Conservation (phyloP, 2,329 filamentous ascomycete species). For the Penicillium hordei region DNA sequence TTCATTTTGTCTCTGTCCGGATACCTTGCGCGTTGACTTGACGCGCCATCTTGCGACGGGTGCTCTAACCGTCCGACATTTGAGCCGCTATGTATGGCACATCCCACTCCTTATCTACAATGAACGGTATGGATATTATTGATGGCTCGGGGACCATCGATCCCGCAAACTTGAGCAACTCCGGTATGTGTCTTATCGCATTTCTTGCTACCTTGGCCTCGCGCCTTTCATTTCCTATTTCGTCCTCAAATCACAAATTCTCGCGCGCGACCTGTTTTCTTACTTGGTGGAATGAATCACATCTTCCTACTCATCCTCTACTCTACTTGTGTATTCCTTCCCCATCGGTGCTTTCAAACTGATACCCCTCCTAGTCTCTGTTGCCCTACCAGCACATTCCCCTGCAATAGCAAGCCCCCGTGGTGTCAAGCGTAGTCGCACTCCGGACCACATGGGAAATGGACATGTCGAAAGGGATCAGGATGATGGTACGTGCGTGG, state of each 20-base stretch:
- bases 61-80: conserved; percentile 29
- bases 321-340: conserved; percentile 17
- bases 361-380: conserved; percentile 38
- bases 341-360: conserved; percentile 33
- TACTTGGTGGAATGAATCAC: conserved; percentile 4
- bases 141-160: conserved; percentile 88
- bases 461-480: conserved; percentile 58
- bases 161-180: conserved; percentile 78
- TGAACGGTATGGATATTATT: conserved; percentile 62
- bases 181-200: conserved; percentile 59
- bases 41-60: conserved; percentile 36
- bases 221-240: conserved; percentile 4
- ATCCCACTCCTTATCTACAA: conserved; percentile 56
- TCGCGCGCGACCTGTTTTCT: conserved; percentile 7
- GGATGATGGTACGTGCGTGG: conserved; percentile 69
- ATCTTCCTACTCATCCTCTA: conserved; percentile 6
- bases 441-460: conserved; percentile 66
- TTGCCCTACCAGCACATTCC: conserved; percentile 36
- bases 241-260: conserved; percentile 1
- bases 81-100: conserved; percentile 48
- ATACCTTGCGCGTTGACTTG: conserved; percentile 29
- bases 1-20: conserved; percentile 15
- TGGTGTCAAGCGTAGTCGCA: conserved; percentile 77
- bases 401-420: conserved; percentile 58
- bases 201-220: background rate